These are phyloP conservation scores for Gyromitra esculenta DNA, from an alignment of 2,329 filamentous ascomycete species.

Conservation along the genomic window DNA sequence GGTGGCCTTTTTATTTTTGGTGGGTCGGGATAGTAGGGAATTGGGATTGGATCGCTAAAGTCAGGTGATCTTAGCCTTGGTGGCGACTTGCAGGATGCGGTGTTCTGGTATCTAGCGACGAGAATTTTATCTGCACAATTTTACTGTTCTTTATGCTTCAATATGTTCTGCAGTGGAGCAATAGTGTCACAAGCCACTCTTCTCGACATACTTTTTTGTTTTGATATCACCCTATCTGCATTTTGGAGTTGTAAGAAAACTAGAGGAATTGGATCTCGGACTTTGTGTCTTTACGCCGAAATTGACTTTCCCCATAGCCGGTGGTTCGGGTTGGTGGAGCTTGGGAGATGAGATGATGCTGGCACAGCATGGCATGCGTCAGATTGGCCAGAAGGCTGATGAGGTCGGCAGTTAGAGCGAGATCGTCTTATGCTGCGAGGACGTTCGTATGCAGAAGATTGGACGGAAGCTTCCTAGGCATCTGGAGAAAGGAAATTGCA, in stretches of 20 bases:
- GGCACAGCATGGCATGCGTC: constrained; percentile 48
- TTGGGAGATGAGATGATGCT: constrained; percentile 50
- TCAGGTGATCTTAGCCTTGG: constrained; percentile 47
- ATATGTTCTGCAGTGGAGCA: constrained; percentile 16
- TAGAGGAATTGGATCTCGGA: constrained; percentile 31
- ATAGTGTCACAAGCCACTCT: constrained; percentile 22
- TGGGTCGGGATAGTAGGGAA: constrained; percentile 20
- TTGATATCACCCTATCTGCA: constrained; percentile 17
- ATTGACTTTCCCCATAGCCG: constrained; percentile 32
- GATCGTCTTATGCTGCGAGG: constrained; percentile 38
- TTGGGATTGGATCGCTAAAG: constrained; percentile 49
- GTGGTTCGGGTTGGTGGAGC: constrained; percentile 29
- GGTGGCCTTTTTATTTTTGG: constrained; percentile 45
- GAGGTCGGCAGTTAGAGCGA: constrained; percentile 49
- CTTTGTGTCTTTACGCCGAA: constrained; percentile 1
- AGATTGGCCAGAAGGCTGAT: constrained; percentile 38
- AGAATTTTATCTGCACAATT: constrained; percentile 28
- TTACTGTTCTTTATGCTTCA: constrained; percentile 41
- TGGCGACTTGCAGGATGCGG: constrained; percentile 47
- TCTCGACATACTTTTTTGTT: constrained; percentile 23
- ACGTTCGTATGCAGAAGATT: constrained; percentile 47
- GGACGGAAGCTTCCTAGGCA: constrained; percentile 42
- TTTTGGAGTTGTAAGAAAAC: constrained; percentile 11
- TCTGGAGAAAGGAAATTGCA: constrained; percentile 17
- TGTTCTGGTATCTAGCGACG: constrained; percentile 31